phyloP scores from a whole-genome alignment of 208 protist genomes.

The Kentomonas sorsogonicus region DNA sequence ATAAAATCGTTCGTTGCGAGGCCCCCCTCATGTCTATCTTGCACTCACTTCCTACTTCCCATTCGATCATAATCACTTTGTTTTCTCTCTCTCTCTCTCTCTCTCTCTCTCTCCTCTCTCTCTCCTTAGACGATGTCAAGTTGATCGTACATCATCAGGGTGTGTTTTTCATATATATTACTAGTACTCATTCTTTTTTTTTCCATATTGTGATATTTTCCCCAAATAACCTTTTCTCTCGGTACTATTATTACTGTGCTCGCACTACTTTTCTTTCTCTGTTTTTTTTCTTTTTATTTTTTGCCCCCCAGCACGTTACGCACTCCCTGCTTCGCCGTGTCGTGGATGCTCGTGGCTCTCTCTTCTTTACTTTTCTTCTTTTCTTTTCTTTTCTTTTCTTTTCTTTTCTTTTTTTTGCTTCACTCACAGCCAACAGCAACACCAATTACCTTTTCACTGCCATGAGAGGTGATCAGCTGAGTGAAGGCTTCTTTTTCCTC shows the following conservation, averaged over 20 bases:
- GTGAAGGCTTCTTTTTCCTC: slow-evolving; percentile 7
- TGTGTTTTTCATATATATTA: too few species aligned
- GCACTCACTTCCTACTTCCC: too few species aligned
- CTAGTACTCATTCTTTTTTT: slow-evolving; percentile 7
- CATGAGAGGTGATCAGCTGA: too few species aligned
- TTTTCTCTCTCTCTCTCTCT: too few species aligned
- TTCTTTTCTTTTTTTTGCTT: slow-evolving; percentile 5
- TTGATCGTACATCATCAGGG: too few species aligned
- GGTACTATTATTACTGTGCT: slow-evolving; percentile 1
- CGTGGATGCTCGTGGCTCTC: background rate
- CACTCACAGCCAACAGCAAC: background rate
- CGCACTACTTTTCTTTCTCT: background rate
- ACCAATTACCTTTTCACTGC: too few species aligned
- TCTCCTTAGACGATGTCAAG: too few species aligned
- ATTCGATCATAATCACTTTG: too few species aligned
- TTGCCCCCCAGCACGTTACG: background rate
- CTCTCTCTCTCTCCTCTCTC: too few species aligned
- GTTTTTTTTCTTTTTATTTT: slow-evolving; percentile 2
- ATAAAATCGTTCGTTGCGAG: too few species aligned
- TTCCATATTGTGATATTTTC: background rate
- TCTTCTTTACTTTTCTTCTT: background rate
- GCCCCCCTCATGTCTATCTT: too few species aligned
- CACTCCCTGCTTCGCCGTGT: too few species aligned
- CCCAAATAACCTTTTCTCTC: slow-evolving; percentile 4
- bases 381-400: slow-evolving; percentile 3